Evolutionary conservation across 306 rosid genomes (phyloP).

Genomic region (Lathyrus sativus): DNA sequence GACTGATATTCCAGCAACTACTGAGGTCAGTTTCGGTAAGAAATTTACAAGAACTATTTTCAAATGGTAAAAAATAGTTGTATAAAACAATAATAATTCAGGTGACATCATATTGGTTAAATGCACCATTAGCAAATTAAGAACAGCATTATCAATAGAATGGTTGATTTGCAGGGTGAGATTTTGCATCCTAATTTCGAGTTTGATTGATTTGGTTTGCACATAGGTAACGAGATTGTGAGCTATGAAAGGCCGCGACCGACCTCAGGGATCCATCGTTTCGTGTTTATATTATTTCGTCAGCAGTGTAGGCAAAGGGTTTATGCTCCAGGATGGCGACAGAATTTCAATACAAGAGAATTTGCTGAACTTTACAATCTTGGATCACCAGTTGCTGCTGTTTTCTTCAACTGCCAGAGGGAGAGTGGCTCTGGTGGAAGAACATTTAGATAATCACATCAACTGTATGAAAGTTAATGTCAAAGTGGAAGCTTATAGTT

Average conservation of each 20-base stretch:
- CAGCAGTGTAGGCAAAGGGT: slow-evolving; percentile 76
- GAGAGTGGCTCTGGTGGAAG: slow-evolving; percentile 77
- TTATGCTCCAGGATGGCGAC: slow-evolving; percentile 87
- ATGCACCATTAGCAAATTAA: too few relatives aligned
- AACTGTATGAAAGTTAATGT: neutral
- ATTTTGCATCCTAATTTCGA: neutral
- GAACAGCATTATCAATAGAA: neutral
- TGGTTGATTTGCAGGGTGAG: neutral
- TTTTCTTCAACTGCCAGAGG: slow-evolving; percentile 74
- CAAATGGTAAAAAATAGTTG: neutral
- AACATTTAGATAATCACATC: slow-evolving; percentile 26
- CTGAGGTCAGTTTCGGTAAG: slow-evolving; percentile 41
- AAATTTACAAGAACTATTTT: too few relatives aligned
- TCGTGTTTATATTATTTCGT: slow-evolving; percentile 61
- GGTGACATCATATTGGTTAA: too few relatives aligned
- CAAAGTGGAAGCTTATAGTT: neutral
- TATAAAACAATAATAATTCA: too few relatives aligned
- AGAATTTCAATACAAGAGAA: slow-evolving; percentile 74
- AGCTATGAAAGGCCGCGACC: slow-evolving; percentile 63
- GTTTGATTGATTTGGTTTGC: neutral
- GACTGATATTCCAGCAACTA: slow-evolving; percentile 52
- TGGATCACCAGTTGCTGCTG: slow-evolving; percentile 77
- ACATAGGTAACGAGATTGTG: slow-evolving; percentile 41
- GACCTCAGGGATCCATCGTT: slow-evolving; percentile 70
- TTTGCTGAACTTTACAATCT: slow-evolving; percentile 81